Percentiles rank a stretch among this genome's conserved stretches.
These are phyloP conservation scores for Acorus gramineus DNA, from an alignment of 106 monocot species.

Conservation along the genomic window DNA sequence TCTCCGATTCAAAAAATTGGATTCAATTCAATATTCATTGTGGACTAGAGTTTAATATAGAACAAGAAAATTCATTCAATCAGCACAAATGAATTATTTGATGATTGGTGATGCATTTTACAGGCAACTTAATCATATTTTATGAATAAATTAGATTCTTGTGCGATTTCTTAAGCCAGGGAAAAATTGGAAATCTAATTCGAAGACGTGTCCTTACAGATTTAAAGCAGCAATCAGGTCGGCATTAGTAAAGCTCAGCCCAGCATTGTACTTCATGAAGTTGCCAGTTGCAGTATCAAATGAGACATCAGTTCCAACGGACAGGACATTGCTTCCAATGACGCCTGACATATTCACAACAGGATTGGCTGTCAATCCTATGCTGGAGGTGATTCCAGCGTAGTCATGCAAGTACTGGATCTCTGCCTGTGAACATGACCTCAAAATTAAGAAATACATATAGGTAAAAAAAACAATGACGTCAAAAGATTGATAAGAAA, in stretches of 20 bases:
- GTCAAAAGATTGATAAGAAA: too few relatives aligned
- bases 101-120: too few relatives aligned
- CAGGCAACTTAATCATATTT: too few relatives aligned
- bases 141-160: too few relatives aligned
- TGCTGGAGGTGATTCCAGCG: slow-evolving; percentile 28
- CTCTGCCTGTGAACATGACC: slow-evolving; percentile 20
- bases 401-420: slow-evolving; percentile 39
- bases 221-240: slow-evolving; percentile 64
- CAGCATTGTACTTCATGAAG: slow-evolving; percentile 66
- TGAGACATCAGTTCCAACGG: slow-evolving; percentile 49
- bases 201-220: slow-evolving; percentile 26
- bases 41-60: too few relatives aligned
- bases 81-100: too few relatives aligned
- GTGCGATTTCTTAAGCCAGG: too few relatives aligned
- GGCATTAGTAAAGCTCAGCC: slow-evolving; percentile 40
- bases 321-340: slow-evolving; percentile 21
- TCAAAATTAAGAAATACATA: background rate
- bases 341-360: slow-evolving; percentile 43
- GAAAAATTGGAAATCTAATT: background rate
- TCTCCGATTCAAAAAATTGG: too few relatives aligned
- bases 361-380: slow-evolving; percentile 41
- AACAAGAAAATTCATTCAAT: too few relatives aligned
- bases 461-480: background rate
- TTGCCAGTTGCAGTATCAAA: slow-evolving; percentile 61
- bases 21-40: background rate